Evolutionary conservation across 1,284 basidiomycete species (phyloP).

Genomic region (Pseudozyma tsukubaensis): DNA sequence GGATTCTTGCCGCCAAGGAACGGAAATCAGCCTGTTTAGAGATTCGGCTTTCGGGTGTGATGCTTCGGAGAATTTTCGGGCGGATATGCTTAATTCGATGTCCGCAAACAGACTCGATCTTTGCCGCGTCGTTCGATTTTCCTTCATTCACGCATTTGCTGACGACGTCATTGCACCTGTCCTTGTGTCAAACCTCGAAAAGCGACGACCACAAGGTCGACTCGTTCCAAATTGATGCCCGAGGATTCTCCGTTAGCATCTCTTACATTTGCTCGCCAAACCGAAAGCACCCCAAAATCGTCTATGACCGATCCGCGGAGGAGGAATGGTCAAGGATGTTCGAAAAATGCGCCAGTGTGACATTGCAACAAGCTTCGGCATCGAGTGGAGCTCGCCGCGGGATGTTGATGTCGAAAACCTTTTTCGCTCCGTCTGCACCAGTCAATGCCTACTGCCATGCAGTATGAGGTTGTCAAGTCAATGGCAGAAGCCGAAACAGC

Average conservation of each 20-base stretch:
- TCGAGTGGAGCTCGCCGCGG: too few relatives aligned
- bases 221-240: background rate
- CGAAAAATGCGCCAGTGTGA: too few relatives aligned
- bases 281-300: too few relatives aligned
- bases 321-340: too few relatives aligned
- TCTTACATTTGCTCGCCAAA: too few relatives aligned
- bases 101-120: constrained; percentile 6
- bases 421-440: background rate
- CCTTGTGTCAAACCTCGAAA: background rate
- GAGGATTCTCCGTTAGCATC: too few relatives aligned
- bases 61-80: constrained; percentile 9
- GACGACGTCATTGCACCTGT: background rate
- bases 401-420: too few relatives aligned
- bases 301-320: too few relatives aligned
- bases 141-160: background rate
- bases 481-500: background rate
- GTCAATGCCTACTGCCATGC: background rate
- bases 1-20: background rate
- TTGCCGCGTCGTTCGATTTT: background rate
- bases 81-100: constrained; percentile 18
- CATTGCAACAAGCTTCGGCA: too few relatives aligned
- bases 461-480: background rate
- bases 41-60: constrained; percentile 1
- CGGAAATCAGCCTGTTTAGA: background rate
- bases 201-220: background rate